Evolutionary conservation across 2,329 filamentous ascomycete species (phyloP).

Genomic region (Bipolaris gigantea): DNA sequence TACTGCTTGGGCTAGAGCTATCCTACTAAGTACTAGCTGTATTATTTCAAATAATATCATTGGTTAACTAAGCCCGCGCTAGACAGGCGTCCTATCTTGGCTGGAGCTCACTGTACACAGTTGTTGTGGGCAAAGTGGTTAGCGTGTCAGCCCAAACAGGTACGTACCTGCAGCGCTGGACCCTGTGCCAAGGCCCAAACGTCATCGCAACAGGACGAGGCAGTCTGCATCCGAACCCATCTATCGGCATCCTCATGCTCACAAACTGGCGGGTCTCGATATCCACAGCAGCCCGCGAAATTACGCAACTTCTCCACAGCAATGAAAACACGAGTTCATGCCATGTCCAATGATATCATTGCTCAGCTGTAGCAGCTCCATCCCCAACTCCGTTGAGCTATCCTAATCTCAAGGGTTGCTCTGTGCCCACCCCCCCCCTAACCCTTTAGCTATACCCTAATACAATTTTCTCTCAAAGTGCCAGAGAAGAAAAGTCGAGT

Average conservation of each 20-base stretch:
- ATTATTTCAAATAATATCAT: too few species aligned
- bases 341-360: constrained; percentile 17
- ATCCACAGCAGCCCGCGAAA: background rate
- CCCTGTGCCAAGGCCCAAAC: constrained; percentile 3
- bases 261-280: background rate
- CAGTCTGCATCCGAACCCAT: background rate
- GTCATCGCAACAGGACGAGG: background rate
- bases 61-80: too few species aligned
- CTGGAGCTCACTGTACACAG: too few species aligned
- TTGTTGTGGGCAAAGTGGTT: background rate
- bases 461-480: constrained; percentile 17
- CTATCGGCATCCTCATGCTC: background rate
- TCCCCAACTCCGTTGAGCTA: constrained; percentile 9
- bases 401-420: constrained; percentile 8
- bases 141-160: constrained; percentile 8
- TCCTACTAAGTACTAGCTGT: too few species aligned
- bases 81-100: too few species aligned
- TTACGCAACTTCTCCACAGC: background rate
- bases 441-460: constrained; percentile 16
- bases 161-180: constrained; percentile 11
- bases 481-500: constrained; percentile 15
- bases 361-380: constrained; percentile 13
- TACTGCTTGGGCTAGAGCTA: too few species aligned
- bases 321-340: background rate
- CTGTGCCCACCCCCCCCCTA: constrained; percentile 7